Evolutionary conservation across 805 yeast genomes (phyloP).

Genomic region (Saccharomyces mikatae): DNA sequence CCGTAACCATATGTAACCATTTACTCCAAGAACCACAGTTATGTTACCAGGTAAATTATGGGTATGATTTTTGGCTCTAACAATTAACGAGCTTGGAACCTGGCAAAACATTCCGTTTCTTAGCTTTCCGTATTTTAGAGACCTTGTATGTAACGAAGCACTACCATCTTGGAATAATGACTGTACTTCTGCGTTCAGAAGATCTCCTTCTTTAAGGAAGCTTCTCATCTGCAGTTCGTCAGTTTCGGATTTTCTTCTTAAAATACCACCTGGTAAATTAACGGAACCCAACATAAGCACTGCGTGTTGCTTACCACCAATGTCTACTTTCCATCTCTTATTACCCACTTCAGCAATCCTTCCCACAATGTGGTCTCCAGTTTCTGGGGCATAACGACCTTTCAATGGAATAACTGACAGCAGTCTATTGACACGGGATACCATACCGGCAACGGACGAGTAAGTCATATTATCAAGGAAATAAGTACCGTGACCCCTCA

Average conservation of each 20-base stretch:
- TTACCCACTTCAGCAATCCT: slow-evolving; percentile 90
- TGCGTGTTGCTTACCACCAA: slow-evolving; percentile 92
- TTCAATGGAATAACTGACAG: slow-evolving; percentile 78
- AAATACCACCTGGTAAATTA: slow-evolving; percentile 92
- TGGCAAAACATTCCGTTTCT: slow-evolving; percentile 79
- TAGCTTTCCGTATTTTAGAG: slow-evolving; percentile 88
- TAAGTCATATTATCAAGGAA: slow-evolving; percentile 65
- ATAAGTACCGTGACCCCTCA: slow-evolving; percentile 98
- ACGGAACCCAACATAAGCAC: slow-evolving; percentile 89
- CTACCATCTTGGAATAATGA: slow-evolving; percentile 81
- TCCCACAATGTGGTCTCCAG: slow-evolving; percentile 95
- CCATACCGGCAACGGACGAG: slow-evolving; percentile 88
- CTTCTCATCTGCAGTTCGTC: slow-evolving; percentile 96
- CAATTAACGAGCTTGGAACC: slow-evolving; percentile 76
- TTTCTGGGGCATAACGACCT: slow-evolving; percentile 86
- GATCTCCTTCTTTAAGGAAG: slow-evolving; percentile 90
- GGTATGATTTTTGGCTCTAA: slow-evolving; percentile 81
- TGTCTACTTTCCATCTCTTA: slow-evolving; percentile 93
- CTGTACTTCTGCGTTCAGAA: slow-evolving; percentile 93
- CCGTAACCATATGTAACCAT: slow-evolving; percentile 89
- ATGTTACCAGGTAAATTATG: slow-evolving; percentile 91
- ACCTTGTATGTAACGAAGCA: slow-evolving; percentile 90
- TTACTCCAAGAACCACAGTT: slow-evolving; percentile 83
- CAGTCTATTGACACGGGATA: slow-evolving; percentile 77
- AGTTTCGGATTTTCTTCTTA: slow-evolving; percentile 86